Base-by-base conservation (phyloP, 176 grass and related monocot genomes). In the Carex scoparia region DNA sequence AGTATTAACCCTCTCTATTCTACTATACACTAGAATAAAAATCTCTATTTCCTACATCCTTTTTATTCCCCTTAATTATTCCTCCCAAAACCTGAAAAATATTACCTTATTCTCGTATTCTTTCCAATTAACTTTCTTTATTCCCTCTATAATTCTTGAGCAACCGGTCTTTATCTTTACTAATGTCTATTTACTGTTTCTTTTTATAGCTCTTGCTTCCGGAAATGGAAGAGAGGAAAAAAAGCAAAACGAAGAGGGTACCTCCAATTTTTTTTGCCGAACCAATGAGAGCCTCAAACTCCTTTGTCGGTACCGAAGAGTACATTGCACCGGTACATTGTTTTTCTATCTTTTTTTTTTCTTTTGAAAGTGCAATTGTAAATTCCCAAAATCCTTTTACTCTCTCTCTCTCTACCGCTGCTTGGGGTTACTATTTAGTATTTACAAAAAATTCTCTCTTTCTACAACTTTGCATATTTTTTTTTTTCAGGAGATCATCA, bases 251-350 rank as follows among this genome's bases (percentile, higher is more conserved):
- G 81, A 87, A 66, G 37, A 91, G 83, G 44, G 85, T 67, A 46
- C 89, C 63, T 86, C 95, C 95, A 38, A 74, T 98, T 79, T 94
- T 98, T 80, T 79, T 98, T 44, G 92, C 91, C 40, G 95, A 98
- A 88, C 95, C 95, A 60, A 90, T 93, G 89, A 91, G 95, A 85
- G 95, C 95, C 77, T 98, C 92, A 49, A 98, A 98, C 85, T 98
- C 95, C 5, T 98, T 98, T 84, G 95, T 94, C 89, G 95, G 95
- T 59, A 98, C 92, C 15, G 95, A 98, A 86, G 95, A 98, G 61
- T 98, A 98, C 79, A 98, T 98, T 83, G 95, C 95, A 44, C 95
- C 95, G 57, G 95, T 98, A 98, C 86, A 85, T 71, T 57, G 14
- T 70, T 9, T 44, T 38, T 70, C 13, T 18, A 4, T 8, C 5